phyloP scores from a whole-genome alignment of 163 green algal genomes.

The Chloromonas sp. region DNA sequence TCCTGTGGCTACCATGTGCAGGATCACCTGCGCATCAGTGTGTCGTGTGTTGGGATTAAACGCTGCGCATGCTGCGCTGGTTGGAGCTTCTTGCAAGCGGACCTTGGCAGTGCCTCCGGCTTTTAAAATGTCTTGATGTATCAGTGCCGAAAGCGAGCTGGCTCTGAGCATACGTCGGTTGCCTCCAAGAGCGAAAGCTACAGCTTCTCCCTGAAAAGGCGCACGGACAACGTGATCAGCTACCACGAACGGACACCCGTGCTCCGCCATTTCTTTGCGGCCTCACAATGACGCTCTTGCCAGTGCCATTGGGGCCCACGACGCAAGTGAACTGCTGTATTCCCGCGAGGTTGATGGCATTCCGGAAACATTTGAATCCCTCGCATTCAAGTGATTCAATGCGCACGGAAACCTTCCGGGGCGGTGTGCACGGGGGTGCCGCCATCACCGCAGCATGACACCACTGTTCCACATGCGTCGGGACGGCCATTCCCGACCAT shows the following conservation, averaged over 20 bases:
- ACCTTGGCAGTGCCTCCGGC: not conserved
- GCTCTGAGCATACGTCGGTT: conserved; percentile 51
- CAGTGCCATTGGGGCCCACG: conserved; percentile 10
- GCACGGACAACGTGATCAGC: not conserved
- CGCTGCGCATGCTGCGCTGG: not conserved
- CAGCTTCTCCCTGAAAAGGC: conserved; percentile 4
- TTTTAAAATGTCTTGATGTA: not conserved
- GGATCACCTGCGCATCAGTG: too few species aligned
- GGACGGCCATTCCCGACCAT: not conserved
- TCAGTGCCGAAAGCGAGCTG: not conserved
- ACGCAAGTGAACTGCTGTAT: not conserved
- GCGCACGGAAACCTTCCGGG: not conserved
- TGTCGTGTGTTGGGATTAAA: not conserved
- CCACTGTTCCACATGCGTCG: not conserved
- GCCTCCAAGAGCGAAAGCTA: conserved; percentile 65
- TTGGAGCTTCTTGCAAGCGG: not conserved
- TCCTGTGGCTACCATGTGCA: not conserved
- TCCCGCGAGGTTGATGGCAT: not conserved
- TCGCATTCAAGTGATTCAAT: not conserved
- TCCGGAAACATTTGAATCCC: conserved; percentile 7
- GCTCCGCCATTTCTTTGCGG: not conserved
- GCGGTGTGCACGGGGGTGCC: not conserved
- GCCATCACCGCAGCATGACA: not conserved
- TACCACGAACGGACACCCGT: not conserved
- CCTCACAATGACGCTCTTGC: conserved; percentile 4